Evolutionary conservation across 148 eudicot species (phyloP), one percentile per base, ranked within the genome.

Genomic region (Agrostemma githago): DNA sequence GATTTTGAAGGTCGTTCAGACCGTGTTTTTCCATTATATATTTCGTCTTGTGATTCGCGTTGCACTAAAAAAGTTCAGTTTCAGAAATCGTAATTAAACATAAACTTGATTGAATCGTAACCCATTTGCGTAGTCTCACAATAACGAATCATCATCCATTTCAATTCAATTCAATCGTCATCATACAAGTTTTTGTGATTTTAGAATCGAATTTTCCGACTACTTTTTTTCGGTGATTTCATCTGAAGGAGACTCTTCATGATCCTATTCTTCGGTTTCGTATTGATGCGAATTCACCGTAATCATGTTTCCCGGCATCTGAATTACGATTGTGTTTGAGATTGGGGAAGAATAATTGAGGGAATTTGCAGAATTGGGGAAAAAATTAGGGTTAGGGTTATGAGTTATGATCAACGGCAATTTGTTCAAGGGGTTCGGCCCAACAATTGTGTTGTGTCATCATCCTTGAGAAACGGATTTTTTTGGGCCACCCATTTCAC

Each of bases 131-230:
- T 9, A 4, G 4, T 19, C 1, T 74, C 59, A 53, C 77, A 65
- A 14, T 65, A 74, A 4, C 9, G 19, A 38, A 65, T 53, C 58
- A 74, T 65, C n/a, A 74, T 19, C 63, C 71, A 74, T 5, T 53
- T 53, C 10, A 74, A 56, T 5, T 57, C 38, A 6, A 65, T n/a
- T 5, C 65, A 26, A 26, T 26, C 34, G 34, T 26, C 34, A 1
- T 26, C 34, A 26, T 26, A 26, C 34, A 26, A 26, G 34, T 26
- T 26, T 26, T 67, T 8, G 43, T 6, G 12, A 7, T 5, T 1
- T 41, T 43, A 0, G 21, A 19, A 20, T 17, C 46, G 15, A 40
- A 5, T 4, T 38, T 17, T 2, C 15, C 69, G 15, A 10, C 51
- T 66, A 16, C 20, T 5, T 66, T 42, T 20, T 9, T 63, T 63